These are phyloP conservation scores for Przewalskia tangutica DNA, from an alignment of 257 asterid species.

Conservation along the genomic window DNA sequence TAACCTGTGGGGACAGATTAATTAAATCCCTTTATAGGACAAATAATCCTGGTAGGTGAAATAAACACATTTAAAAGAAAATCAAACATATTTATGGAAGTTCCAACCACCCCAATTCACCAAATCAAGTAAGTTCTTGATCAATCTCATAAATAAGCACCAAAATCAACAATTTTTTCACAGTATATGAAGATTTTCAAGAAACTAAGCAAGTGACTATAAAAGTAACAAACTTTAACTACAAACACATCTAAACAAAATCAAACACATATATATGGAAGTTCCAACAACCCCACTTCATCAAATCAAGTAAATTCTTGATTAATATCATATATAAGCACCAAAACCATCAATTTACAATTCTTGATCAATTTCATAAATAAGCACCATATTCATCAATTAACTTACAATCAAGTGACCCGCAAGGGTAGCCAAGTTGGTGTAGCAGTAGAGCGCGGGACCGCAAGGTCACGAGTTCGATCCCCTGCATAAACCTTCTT, in stretches of 20 bases:
- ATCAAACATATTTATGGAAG: background rate
- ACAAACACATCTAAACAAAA: background rate
- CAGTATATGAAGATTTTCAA: background rate
- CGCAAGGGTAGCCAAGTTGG: too few relatives aligned
- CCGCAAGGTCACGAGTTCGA: too few relatives aligned
- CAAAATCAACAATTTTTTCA: background rate
- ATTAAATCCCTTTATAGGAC: background rate
- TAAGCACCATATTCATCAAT: background rate
- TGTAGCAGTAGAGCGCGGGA: too few relatives aligned
- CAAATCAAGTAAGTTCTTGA: background rate
- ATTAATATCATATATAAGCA: background rate
- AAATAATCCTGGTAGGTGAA: background rate
- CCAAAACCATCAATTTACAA: background rate
- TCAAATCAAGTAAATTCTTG: background rate
- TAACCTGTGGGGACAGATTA: background rate
- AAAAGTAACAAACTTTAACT: background rate
- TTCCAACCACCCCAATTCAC: background rate
- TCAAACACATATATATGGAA: background rate
- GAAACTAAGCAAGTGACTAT: background rate
- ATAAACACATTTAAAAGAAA: background rate
- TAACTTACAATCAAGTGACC: too few relatives aligned
- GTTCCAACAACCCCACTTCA: background rate
- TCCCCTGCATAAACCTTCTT: too few relatives aligned
- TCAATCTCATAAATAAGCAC: background rate
- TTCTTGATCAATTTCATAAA: background rate